Evolutionary conservation across 352 stramenopile genomes (phyloP), one percentile per base, ranked within the genome.

Genomic region (Globisporangium apiculatum): DNA sequence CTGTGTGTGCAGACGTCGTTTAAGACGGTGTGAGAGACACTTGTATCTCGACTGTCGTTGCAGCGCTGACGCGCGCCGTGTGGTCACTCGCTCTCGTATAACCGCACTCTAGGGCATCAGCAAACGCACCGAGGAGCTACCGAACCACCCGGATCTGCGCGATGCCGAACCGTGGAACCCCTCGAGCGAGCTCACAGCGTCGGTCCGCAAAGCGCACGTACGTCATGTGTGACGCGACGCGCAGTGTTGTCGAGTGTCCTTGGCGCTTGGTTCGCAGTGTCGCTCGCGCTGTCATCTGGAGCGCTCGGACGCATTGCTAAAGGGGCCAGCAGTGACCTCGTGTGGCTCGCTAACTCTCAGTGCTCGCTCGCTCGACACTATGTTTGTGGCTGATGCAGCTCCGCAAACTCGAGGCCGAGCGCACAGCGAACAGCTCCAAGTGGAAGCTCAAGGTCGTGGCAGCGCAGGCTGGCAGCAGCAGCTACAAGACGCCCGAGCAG

Each of bases 91-190:
- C 42, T 47, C 0, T 36, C 52, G 53, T 45, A 38, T 37, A 8
- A 11, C 1, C 2, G 4, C 15, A 53, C 24, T 31, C 4, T 41
- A 84, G 72, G 83, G 80, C 24, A 83, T 87, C 58, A 70, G 66
- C 57, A 95, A 95, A 57, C 72, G 75, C 31, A 83, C 65, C 0
- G 73, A 92, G 60, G 83, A 94, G 64, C 67, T 95, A 24, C 83
- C 86, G 1, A 90, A 84, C 52, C 79, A 94, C 53, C 78, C 82
- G 4, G 62, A 78, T 7, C 65, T 95, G 10, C 55, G 67, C 2
- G 77, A 84, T 51, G 71, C 74, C 7, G 73, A 60, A 41, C 64
- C 69, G 41, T 95, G 86, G 86, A 82, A 93, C 49, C 61, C 61
- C 35, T 92, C 80, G 15, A 75, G 75, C 3, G 76, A 90, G 45